Base-by-base conservation (phyloP, 208 protist species). In the Leishmania braziliensis region DNA sequence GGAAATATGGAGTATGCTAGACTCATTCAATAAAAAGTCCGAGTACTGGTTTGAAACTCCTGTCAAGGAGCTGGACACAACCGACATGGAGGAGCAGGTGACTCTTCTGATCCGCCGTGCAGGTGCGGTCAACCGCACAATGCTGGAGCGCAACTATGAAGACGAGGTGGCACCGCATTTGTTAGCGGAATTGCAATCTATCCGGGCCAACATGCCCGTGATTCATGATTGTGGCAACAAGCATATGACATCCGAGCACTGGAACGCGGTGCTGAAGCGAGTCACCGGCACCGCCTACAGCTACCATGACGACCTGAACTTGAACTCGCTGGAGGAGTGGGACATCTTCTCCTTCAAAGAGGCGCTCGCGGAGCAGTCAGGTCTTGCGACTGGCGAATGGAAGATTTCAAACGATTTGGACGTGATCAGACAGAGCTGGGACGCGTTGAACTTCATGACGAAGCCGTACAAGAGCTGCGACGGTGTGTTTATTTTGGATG, bases 201-300 rank as follows among this genome's bases (percentile, higher is more conserved):
- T 97, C 75, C 92, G 93, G 36, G 50, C 78, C 29, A 95, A 96
- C 80, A 95, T 99, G 85, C 66, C 87, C 9, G 91, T 97, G 53
- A 96, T 99, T 79, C 92, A 98, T 77, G 94, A 98, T 81, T 98
- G 96, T 80, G 94, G 96, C 66, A 99, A 99, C 82, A 96, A 96
- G 82, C 92, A 98, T 84, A 96, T 99, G 93, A 92, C 91, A 36
- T 16, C 84, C 14, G 84, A 90, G 16, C 96, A 98, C 83, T 99
- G 97, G 97, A 95, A 96, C 79, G 86, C 88, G 66, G 94, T 99
- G 50, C 97, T 99, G 62, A 92, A 97, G 82, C 80, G 85, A 43
- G 92, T 99, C 46, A 96, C 93, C 16, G 93, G 93, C 39, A 84
- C 89, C 8, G 89, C 92, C n/a, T 96, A 95, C 87, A 87, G 88